A percentile compares a stretch with the other conserved stretches of the same genome.
phyloP scores from a whole-genome alignment of 2,329 filamentous ascomycete genomes.

The Phialocephala sp. region DNA sequence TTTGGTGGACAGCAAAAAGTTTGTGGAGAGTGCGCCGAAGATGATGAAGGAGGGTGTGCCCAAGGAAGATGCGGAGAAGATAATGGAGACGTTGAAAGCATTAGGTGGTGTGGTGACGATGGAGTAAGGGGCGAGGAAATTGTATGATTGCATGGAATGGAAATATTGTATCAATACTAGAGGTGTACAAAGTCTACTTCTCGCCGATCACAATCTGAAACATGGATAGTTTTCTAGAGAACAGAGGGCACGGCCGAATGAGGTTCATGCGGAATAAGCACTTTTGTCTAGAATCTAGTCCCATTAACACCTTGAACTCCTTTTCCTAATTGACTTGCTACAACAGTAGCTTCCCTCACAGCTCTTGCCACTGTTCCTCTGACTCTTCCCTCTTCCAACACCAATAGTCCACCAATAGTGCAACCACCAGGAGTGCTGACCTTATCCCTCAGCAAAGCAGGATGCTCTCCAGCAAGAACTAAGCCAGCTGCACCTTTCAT shows the following conservation, averaged over 20 bases:
- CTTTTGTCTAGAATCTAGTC: constrained; percentile 45
- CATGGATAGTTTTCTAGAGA: background rate
- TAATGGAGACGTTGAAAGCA: constrained; percentile 91
- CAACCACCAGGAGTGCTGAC: constrained; percentile 80
- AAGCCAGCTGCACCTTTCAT: constrained; percentile 76
- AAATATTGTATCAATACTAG: constrained; percentile 43
- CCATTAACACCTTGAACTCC: constrained; percentile 53
- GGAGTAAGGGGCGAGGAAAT: constrained; percentile 70
- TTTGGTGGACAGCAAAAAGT: constrained; percentile 99
- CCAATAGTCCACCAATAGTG: constrained; percentile 75
- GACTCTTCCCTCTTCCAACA: constrained; percentile 74
- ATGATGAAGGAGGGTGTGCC: constrained; percentile 98
- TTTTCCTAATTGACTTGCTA: constrained; percentile 69
- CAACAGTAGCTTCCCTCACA: constrained; percentile 72
- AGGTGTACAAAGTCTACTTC: constrained; percentile 44
- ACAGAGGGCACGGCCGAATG: background rate
- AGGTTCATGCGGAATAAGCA: background rate
- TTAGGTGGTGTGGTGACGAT: constrained; percentile 87
- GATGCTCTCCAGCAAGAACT: constrained; percentile 74
- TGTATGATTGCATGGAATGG: constrained; percentile 32
- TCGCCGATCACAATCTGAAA: constrained; percentile 11
- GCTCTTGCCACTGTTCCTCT: constrained; percentile 71
- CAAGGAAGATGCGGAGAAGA: constrained; percentile 99
- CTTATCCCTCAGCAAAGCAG: constrained; percentile 75
- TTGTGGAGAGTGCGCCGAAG: constrained; percentile 98